Conservation (phyloP, 805 yeast species). For the Candida alai region DNA sequence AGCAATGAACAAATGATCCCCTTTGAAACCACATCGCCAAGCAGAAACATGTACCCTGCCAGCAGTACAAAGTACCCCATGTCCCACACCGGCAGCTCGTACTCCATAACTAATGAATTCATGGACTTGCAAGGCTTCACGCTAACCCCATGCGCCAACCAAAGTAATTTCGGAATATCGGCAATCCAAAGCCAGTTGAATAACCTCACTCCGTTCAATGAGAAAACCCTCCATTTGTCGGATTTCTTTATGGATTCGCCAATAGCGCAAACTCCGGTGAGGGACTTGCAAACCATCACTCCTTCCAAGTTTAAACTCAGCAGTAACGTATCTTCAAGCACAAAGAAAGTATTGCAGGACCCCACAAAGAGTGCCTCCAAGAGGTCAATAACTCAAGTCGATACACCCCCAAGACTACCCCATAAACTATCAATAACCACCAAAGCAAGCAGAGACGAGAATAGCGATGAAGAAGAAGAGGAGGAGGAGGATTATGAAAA, state of each 20-base stretch:
- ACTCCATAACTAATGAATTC: conserved; percentile 5
- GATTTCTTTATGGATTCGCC: conserved; percentile 46
- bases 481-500: conserved; percentile 14
- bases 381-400: conserved; percentile 32
- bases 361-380: conserved; percentile 28
- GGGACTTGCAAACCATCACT: conserved; percentile 35
- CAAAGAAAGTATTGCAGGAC: conserved; percentile 17
- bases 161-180: conserved; percentile 21
- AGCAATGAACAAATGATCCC: conserved; percentile 31
- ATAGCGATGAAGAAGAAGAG: conserved; percentile 11
- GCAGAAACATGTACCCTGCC: neutral
- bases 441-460: conserved; percentile 12
- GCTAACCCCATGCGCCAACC: conserved; percentile 41
- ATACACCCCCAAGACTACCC: conserved; percentile 36
- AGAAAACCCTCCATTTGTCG: conserved; percentile 36
- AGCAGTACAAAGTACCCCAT: no score
- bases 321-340: conserved; percentile 7
- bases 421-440: conserved; percentile 23
- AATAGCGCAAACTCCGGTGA: conserved; percentile 29
- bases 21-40: conserved; percentile 36
- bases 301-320: conserved; percentile 37
- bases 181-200: conserved; percentile 16
- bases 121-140: conserved; percentile 25
- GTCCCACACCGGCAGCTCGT: conserved; percentile 2
- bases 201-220: conserved; percentile 41